phyloP scores from a whole-genome alignment of 1,284 basidiomycete genomes.

The Tremellales sp. region DNA sequence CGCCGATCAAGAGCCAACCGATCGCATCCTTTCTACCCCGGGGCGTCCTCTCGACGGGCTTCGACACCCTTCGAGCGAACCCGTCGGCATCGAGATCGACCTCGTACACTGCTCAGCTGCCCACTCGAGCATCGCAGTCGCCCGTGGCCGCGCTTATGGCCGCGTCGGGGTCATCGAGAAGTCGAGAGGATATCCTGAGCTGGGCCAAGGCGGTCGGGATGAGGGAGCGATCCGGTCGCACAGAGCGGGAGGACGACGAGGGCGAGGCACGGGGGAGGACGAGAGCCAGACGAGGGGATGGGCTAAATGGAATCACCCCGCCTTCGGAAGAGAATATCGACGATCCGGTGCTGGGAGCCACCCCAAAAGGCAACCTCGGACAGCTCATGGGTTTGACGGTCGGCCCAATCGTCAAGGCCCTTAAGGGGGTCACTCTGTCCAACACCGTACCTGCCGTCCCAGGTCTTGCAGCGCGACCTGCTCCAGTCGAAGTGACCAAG shows the following conservation, averaged over 20 bases:
- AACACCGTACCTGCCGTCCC: conserved; percentile 3
- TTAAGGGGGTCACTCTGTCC: conserved; percentile 24
- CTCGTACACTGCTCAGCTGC: conserved; percentile 13
- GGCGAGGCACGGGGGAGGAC: conserved; percentile 15
- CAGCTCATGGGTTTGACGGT: conserved; percentile 28
- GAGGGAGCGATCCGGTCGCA: conserved; percentile 13
- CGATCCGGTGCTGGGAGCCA: conserved; percentile 21
- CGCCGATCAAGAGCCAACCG: conserved; percentile 8
- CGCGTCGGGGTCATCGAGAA: conserved; percentile 39
- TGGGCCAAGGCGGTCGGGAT: conserved; percentile 44
- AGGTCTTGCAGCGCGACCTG: conserved; percentile 24
- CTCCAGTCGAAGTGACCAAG: conserved; percentile 30
- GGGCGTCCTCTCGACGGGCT: not conserved
- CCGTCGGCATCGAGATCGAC: conserved; percentile 4
- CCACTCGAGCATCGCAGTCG: conserved; percentile 12
- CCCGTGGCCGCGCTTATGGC: conserved; percentile 37
- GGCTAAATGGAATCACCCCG: conserved; percentile 9
- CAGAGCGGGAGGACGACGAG: conserved; percentile 6
- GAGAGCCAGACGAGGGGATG: conserved; percentile 12
- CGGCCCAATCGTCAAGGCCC: conserved; percentile 34
- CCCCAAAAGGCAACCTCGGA: conserved; percentile 25
- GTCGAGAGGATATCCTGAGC: conserved; percentile 44
- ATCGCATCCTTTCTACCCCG: not conserved
- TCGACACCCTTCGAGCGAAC: no score
- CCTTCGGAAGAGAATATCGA: conserved; percentile 15